Conservation (phyloP, 495 filamentous ascomycete species). For the Durotheca rogersii region DNA sequence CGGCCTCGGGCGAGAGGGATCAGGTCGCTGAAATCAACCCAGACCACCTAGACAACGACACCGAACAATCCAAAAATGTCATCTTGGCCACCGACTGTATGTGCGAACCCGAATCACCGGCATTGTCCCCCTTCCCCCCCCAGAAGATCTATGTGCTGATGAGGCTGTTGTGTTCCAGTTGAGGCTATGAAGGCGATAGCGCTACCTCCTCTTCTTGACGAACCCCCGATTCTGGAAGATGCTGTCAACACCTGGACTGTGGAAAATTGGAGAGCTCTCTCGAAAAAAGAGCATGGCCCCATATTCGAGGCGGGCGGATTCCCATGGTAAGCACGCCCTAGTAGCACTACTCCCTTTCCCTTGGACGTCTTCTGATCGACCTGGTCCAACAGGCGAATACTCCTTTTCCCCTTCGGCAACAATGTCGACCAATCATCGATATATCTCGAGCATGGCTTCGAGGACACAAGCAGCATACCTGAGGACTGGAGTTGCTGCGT, state of each 20-base stretch:
- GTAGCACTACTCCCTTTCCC: too few relatives aligned
- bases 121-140: too few relatives aligned
- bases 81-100: slow-evolving; percentile 72
- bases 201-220: slow-evolving; percentile 60
- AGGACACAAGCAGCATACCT: slow-evolving; percentile 57
- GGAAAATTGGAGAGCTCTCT: slow-evolving; percentile 70
- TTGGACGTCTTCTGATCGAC: slow-evolving; percentile 25
- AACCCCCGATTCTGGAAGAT: slow-evolving; percentile 76
- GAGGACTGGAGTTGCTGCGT: slow-evolving; percentile 96
- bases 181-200: slow-evolving; percentile 81
- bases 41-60: slow-evolving; percentile 54
- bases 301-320: slow-evolving; percentile 80
- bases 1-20: slow-evolving; percentile 69
- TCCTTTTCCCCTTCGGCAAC: slow-evolving; percentile 94
- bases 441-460: slow-evolving; percentile 92
- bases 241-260: slow-evolving; percentile 80
- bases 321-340: slow-evolving; percentile 75
- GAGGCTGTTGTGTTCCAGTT: slow-evolving; percentile 47
- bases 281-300: slow-evolving; percentile 81
- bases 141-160: too few relatives aligned
- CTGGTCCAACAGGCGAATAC: slow-evolving; percentile 66
- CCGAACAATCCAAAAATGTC: slow-evolving; percentile 45
- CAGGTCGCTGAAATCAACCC: slow-evolving; percentile 84
- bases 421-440: slow-evolving; percentile 88
- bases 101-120: slow-evolving; percentile 43